Conservation (phyloP, 2,329 filamentous ascomycete genomes). For the Ascochyta koolunga region DNA sequence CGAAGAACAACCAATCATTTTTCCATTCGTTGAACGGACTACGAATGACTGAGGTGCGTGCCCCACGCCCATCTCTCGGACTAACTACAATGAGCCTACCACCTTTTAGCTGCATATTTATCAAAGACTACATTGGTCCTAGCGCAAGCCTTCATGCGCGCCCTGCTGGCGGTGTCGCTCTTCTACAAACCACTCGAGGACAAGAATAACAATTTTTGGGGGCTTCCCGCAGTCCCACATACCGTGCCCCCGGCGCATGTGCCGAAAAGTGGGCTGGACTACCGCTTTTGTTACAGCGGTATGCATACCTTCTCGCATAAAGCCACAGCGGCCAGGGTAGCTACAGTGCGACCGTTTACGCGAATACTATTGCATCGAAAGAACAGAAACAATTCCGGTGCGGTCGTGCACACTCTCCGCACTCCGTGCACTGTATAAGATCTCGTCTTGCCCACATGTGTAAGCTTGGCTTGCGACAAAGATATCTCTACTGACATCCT, state of each 20-base stretch:
- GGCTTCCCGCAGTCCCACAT: constrained; percentile 32
- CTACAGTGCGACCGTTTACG: constrained; percentile 32
- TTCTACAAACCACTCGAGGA: constrained; percentile 36
- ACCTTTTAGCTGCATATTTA: constrained; percentile 33
- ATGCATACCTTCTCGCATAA: constrained; percentile 32
- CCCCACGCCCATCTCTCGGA: constrained; percentile 20
- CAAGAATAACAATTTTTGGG: constrained; percentile 41
- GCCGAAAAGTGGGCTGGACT: constrained; percentile 27
- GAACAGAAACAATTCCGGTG: constrained; percentile 29
- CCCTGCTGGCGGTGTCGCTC: constrained; percentile 1
- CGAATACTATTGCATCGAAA: constrained; percentile 23
- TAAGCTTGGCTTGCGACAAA: constrained; percentile 31
- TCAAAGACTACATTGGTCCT: constrained; percentile 38
- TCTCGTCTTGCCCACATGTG: constrained; percentile 40
- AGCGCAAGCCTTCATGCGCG: constrained; percentile 33
- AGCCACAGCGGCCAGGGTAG: constrained; percentile 20
- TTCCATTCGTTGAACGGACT: neutral
- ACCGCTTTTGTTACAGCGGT: constrained; percentile 26
- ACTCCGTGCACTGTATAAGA: constrained; percentile 40
- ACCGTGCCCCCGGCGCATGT: constrained; percentile 33
- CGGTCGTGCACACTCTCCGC: constrained; percentile 19
- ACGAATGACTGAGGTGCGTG: constrained; percentile 28
- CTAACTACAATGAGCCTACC: constrained; percentile 17
- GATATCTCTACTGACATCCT: constrained; percentile 23
- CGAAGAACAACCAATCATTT: neutral